phyloP scores from a whole-genome alignment of 176 grass and related monocot genomes.

The Phragmites australis region DNA sequence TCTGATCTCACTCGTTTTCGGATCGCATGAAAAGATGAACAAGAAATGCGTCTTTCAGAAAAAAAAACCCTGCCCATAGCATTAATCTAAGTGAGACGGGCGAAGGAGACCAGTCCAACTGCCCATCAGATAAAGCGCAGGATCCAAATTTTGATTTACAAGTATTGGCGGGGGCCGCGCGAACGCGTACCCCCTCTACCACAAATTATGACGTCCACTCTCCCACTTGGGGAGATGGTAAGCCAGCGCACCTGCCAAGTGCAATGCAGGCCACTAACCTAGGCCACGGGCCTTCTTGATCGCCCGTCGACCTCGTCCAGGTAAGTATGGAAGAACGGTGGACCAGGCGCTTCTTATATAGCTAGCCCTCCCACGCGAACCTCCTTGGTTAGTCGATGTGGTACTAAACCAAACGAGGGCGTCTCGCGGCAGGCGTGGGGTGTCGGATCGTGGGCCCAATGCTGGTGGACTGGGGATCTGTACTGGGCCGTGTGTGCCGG shows the following conservation, averaged over 20 bases:
- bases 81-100: too few relatives aligned
- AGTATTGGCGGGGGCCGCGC: conserved; percentile 54
- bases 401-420: not conserved
- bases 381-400: not conserved
- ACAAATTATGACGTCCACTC: conserved; percentile 59
- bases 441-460: not conserved
- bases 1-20: too few relatives aligned
- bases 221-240: conserved; percentile 48
- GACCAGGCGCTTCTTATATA: not conserved
- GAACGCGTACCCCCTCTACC: conserved; percentile 64
- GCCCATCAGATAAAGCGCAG: too few relatives aligned
- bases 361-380: not conserved
- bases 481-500: not conserved
- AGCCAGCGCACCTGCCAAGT: not conserved
- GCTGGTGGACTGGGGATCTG: too few relatives aligned
- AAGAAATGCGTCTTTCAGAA: too few relatives aligned
- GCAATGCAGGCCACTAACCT: conserved; percentile 37
- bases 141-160: not conserved
- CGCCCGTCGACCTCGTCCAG: conserved; percentile 24
- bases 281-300: conserved; percentile 28
- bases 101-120: too few relatives aligned
- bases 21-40: too few relatives aligned
- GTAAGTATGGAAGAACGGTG: not conserved
- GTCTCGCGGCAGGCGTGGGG: not conserved
- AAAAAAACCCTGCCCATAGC: too few relatives aligned